A percentile compares a stretch with the other conserved stretches of the same genome.
Evolutionary conservation across 73 alveolate species (phyloP).

Genomic region (Breviolum minutum): DNA sequence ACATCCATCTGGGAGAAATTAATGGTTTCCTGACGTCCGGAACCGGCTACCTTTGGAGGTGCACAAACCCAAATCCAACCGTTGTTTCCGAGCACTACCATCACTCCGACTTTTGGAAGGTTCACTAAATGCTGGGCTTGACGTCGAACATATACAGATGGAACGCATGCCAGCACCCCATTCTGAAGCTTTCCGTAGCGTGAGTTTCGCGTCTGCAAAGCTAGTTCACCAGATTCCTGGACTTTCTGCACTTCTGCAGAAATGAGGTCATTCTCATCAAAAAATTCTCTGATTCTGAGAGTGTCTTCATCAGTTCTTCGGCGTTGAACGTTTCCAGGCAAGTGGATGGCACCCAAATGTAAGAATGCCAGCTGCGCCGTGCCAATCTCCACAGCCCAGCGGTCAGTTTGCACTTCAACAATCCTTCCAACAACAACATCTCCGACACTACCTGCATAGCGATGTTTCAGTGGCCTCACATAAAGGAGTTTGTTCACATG

Average conservation of each 20-base stretch:
- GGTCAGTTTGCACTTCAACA: slow-evolving; percentile 97
- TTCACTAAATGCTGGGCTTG: slow-evolving; percentile 91
- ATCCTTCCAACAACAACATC: slow-evolving; percentile 98
- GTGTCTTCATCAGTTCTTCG: slow-evolving; percentile 98
- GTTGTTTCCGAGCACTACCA: slow-evolving; percentile 92
- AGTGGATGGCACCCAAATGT: slow-evolving; percentile 97
- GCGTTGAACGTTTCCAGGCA: slow-evolving; percentile 98
- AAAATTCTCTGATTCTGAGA: slow-evolving; percentile 97
- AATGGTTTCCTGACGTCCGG: slow-evolving; percentile 90
- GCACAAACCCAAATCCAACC: slow-evolving; percentile 95
- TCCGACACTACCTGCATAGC: slow-evolving; percentile 98
- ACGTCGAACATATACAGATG: slow-evolving; percentile 76
- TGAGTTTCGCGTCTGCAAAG: slow-evolving; percentile 98
- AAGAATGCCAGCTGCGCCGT: slow-evolving; percentile 98
- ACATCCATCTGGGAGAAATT: slow-evolving; percentile 95
- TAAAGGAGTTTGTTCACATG: slow-evolving; percentile 97
- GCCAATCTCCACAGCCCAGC: slow-evolving; percentile 98
- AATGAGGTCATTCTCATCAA: slow-evolving; percentile 98
- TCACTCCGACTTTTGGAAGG: slow-evolving; percentile 71
- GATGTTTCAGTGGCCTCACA: slow-evolving; percentile 97
- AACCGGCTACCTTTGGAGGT: slow-evolving; percentile 82
- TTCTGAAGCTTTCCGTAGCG: slow-evolving; percentile 98
- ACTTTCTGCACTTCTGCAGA: slow-evolving; percentile 98
- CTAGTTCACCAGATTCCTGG: slow-evolving; percentile 97
- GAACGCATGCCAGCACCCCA: slow-evolving; percentile 97